Evolutionary conservation across 352 stramenopile species (phyloP), one percentile per base, ranked within the genome.

Genomic region (Globisporangium mamillatum): DNA sequence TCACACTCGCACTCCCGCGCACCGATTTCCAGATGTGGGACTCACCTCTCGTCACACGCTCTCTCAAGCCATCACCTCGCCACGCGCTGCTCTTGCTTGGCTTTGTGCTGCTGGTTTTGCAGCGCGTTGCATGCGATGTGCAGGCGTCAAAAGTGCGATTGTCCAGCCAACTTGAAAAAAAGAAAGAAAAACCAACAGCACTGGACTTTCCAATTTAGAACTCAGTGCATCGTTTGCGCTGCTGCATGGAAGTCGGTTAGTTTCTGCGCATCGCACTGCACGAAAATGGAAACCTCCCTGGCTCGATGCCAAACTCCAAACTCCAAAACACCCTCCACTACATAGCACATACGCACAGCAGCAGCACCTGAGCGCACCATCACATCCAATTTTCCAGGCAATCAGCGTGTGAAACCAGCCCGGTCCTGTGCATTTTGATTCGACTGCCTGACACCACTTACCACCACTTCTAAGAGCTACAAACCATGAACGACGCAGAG

Each of bases 401-500:
- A 61, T 36, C 18, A 61, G 44, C 44, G 44, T 29, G 27, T 32
- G 20, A 34, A 34, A 61, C 55, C 55, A 52, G 44, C 3, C 44
- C 18, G 24, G 44, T 12, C 44, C 18, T 24, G 44, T 9, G 18
- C 18, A 29, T 60, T 46, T 27, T 20, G 20, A 10, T 34, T 2
- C 55, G 46, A 27, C 29, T 61, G 7, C 29, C 55, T 46, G 27
- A 46, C 50, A 9, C 5, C 44, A 6, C 44, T 32, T n/a, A 55
- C 22, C 50, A 46, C 48, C 57, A 32, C 32, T 32, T 71, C 4
- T 27, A 64, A 50, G 10, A 38, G 3, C 9, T 57, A 24, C n/a
- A 72, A 46, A 16, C 29, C 29, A 94, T 94, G 86, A 92, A 84
- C 75, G 84, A 92, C 48, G 74, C 79, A 6, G 86, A 92, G 73